A percentile compares a stretch with the other conserved stretches of the same genome.
Conservation (phyloP, 768 basidiomycete genomes). For the Phylloporus arenicola region DNA sequence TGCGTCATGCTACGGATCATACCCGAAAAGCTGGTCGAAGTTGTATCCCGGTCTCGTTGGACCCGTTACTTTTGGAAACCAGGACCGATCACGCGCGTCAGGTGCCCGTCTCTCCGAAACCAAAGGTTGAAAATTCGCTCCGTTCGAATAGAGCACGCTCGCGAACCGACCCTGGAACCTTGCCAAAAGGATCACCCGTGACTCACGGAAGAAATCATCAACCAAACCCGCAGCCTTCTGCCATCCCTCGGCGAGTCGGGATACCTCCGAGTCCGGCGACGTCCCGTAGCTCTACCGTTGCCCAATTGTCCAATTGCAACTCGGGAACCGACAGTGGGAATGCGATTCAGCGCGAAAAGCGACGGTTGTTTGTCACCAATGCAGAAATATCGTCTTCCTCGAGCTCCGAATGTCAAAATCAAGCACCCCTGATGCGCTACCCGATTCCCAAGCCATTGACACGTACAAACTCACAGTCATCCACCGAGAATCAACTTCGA, state of each 20-base stretch:
- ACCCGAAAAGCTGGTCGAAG: slow-evolving; percentile 12
- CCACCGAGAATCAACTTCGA: slow-evolving; percentile 18
- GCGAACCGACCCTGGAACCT: slow-evolving; percentile 26
- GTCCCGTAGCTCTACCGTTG: slow-evolving; percentile 7
- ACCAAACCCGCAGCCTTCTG: slow-evolving; percentile 11
- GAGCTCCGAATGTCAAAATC: slow-evolving; percentile 40
- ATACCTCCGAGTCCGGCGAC: slow-evolving; percentile 11
- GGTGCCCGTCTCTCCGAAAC: slow-evolving; percentile 1
- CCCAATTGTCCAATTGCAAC: slow-evolving; percentile 6
- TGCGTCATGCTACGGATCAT: slow-evolving; percentile 1
- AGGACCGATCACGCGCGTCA: slow-evolving; percentile 8
- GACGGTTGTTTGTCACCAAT: slow-evolving; percentile 43
- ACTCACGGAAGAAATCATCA: slow-evolving; percentile 5
- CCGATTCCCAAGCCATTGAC: slow-evolving; percentile 12
- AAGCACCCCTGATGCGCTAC: slow-evolving; percentile 14
- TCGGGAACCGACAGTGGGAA: slow-evolving; percentile 33
- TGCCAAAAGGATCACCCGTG: slow-evolving; percentile 8
- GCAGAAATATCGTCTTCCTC: slow-evolving; percentile 39
- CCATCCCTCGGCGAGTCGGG: slow-evolving; percentile 24
- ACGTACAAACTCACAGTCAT: slow-evolving; percentile 21
- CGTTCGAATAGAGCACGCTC: slow-evolving; percentile 25
- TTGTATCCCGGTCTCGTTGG: slow-evolving; percentile 9
- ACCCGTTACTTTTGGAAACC: slow-evolving; percentile 1
- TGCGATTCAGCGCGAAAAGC: slow-evolving; percentile 19
- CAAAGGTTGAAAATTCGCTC: slow-evolving; percentile 9